A percentile compares a stretch with the other conserved stretches of the same genome.
phyloP scores from a whole-genome alignment of 1,284 basidiomycete species.

The Coniophora puteana region DNA sequence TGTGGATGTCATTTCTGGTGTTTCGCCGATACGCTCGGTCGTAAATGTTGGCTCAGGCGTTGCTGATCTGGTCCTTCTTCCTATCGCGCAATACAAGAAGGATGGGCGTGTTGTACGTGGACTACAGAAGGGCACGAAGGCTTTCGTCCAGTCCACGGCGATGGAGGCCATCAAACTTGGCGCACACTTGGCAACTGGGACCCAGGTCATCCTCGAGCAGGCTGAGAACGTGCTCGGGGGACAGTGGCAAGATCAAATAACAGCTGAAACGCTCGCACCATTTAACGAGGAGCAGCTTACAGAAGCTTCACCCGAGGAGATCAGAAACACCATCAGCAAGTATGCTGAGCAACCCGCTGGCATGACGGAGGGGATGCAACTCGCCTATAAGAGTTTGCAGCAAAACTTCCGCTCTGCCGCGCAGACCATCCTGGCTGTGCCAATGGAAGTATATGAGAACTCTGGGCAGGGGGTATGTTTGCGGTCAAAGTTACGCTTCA shows the following conservation, averaged over 20 bases:
- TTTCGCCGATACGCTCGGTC: conserved; percentile 90
- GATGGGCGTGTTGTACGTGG: conserved; percentile 92
- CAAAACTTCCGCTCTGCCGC: conserved; percentile 89
- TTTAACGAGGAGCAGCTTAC: conserved; percentile 34
- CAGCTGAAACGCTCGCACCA: conserved; percentile 59
- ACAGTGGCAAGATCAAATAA: conserved; percentile 62
- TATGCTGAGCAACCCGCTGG: conserved; percentile 90
- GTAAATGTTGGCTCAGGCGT: conserved; percentile 97
- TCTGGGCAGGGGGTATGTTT: conserved; percentile 77
- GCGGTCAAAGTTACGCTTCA: not conserved
- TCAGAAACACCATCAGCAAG: conserved; percentile 72
- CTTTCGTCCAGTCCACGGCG: conserved; percentile 91
- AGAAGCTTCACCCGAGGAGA: conserved; percentile 41
- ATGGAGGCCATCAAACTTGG: conserved; percentile 94
- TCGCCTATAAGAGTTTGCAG: conserved; percentile 83
- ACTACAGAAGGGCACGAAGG: conserved; percentile 89
- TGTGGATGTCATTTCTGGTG: conserved; percentile 95
- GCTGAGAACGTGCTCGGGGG: conserved; percentile 91
- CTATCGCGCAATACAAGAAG: conserved; percentile 96
- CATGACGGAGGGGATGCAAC: conserved; percentile 84
- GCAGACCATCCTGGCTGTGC: conserved; percentile 96
- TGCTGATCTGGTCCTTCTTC: conserved; percentile 91
- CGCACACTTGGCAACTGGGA: conserved; percentile 93
- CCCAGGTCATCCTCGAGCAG: conserved; percentile 94
- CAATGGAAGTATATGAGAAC: conserved; percentile 98